phyloP scores from a whole-genome alignment of 352 stramenopile genomes.

The Hyaloperonospora arabidopsidis region DNA sequence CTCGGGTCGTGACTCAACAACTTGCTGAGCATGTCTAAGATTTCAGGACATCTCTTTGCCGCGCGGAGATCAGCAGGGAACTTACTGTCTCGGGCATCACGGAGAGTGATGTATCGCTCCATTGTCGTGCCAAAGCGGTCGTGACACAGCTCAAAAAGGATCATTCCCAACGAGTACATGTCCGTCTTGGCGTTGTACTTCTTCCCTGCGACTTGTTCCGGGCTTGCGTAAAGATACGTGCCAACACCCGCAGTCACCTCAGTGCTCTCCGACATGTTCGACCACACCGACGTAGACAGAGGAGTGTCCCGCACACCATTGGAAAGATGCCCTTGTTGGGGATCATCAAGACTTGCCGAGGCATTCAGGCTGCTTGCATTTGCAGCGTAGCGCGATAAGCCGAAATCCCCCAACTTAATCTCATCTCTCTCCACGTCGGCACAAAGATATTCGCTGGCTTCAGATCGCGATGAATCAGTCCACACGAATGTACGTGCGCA shows the following conservation, averaged over 20 bases:
- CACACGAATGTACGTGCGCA: constrained; percentile 85
- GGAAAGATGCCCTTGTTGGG: constrained; percentile 19
- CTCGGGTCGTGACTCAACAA: constrained; percentile 49
- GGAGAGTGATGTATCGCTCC: constrained; percentile 82
- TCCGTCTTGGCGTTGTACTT: constrained; percentile 90
- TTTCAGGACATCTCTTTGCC: constrained; percentile 47
- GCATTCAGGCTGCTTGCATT: constrained; percentile 72
- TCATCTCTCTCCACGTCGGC: constrained; percentile 74
- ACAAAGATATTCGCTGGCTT: constrained; percentile 91
- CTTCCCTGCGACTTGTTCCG: constrained; percentile 84
- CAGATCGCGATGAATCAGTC: constrained; percentile 87
- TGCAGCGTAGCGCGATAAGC: constrained; percentile 73
- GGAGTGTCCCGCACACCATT: constrained; percentile 23
- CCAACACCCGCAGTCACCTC: constrained; percentile 85
- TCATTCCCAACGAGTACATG: constrained; percentile 88
- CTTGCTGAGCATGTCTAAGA: constrained; percentile 60
- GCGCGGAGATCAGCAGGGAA: constrained; percentile 49
- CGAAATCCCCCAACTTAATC: constrained; percentile 88
- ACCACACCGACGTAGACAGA: constrained; percentile 53
- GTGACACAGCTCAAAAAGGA: constrained; percentile 87
- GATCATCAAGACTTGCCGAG: constrained; percentile 30
- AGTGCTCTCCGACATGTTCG: constrained; percentile 64
- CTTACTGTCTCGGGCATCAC: constrained; percentile 60
- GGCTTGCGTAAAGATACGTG: constrained; percentile 86
- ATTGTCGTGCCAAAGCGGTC: constrained; percentile 85